Percentiles rank a stretch among this genome's conserved stretches.
phyloP scores from a whole-genome alignment of 2,329 filamentous ascomycete genomes.

The Lachnellula hyalina region DNA sequence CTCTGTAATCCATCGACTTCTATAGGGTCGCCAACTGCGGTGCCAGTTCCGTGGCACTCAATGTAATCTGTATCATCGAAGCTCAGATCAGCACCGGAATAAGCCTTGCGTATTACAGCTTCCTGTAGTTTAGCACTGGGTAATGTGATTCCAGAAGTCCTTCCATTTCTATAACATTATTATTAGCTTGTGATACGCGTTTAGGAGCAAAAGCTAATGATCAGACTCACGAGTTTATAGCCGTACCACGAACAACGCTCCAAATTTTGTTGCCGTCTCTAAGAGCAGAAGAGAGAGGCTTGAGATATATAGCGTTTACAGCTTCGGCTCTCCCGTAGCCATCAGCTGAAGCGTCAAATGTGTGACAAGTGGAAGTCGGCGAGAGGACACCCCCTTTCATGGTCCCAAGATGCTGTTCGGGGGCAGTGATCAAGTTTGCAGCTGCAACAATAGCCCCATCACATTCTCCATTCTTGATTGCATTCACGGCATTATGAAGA shows the following conservation, averaged over 20 bases:
- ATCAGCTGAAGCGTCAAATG: constrained; percentile 53
- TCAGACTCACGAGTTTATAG: constrained; percentile 35
- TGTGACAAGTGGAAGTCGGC: constrained; percentile 47
- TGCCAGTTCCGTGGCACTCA: constrained; percentile 16
- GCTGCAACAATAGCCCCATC: constrained; percentile 22
- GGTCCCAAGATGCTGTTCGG: constrained; percentile 14
- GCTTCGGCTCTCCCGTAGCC: constrained; percentile 63
- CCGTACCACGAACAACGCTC: constrained; percentile 48
- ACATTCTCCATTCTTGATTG: constrained; percentile 40
- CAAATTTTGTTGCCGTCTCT: constrained; percentile 53
- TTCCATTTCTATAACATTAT: constrained; percentile 41
- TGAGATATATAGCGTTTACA: constrained; percentile 51
- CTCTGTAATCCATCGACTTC: constrained; percentile 10
- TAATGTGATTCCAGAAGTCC: constrained; percentile 50
- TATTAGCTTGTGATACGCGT: constrained; percentile 2
- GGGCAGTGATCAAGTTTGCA: constrained; percentile 15
- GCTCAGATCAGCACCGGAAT: constrained; percentile 7
- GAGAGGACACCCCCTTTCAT: constrained; percentile 16
- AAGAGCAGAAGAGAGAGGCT: constrained; percentile 52
- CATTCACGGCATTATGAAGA: constrained; percentile 47
- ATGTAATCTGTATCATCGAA: constrained; percentile 7
- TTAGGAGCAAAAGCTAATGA: not conserved
- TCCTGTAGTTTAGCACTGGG: constrained; percentile 42
- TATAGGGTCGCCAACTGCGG: constrained; percentile 14
- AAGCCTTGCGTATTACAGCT: constrained; percentile 14